phyloP scores from a whole-genome alignment of 345 rosid species.

The Boechera stricta region DNA sequence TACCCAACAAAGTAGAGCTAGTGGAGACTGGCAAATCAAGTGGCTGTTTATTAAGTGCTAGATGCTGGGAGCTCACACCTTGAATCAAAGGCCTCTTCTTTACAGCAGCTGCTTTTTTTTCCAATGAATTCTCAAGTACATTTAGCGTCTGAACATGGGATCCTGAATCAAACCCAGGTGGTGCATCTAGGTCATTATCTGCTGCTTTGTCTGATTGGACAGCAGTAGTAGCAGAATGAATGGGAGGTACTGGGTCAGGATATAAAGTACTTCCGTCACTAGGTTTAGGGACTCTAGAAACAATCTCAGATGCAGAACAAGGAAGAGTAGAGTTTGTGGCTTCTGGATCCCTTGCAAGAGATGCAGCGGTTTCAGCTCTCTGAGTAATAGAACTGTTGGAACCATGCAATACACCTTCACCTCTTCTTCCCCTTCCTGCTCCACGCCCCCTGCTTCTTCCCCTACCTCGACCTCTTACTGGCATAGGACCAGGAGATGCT shows the following conservation, averaged over 20 bases:
- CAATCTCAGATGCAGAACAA: slow-evolving; percentile 41
- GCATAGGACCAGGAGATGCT: slow-evolving; percentile 40
- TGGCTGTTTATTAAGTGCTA: slow-evolving; percentile 38
- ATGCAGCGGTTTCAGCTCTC: slow-evolving; percentile 32
- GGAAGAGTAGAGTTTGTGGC: slow-evolving; percentile 34
- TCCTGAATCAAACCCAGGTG: slow-evolving; percentile 55
- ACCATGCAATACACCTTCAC: slow-evolving; percentile 35
- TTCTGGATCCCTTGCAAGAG: slow-evolving; percentile 42
- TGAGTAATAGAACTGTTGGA: slow-evolving; percentile 41
- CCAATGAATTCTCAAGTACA: slow-evolving; percentile 38
- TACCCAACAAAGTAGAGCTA: slow-evolving; percentile 41
- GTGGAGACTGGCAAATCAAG: slow-evolving; percentile 28
- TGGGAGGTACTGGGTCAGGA: slow-evolving; percentile 38
- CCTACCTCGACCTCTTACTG: slow-evolving; percentile 49
- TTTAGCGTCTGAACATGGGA: slow-evolving; percentile 43
- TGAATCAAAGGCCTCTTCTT: slow-evolving; percentile 50
- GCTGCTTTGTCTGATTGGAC: slow-evolving; percentile 45
- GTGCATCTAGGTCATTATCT: slow-evolving; percentile 39
- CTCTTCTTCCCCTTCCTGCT: slow-evolving; percentile 38
- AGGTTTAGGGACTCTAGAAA: slow-evolving; percentile 39
- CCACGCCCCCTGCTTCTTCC: slow-evolving; percentile 44
- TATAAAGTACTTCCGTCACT: slow-evolving; percentile 48
- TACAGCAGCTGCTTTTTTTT: slow-evolving; percentile 36
- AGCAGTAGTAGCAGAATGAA: slow-evolving; percentile 41
- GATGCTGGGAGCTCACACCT: slow-evolving; percentile 52